A percentile compares a stretch with the other conserved stretches of the same genome.
These are phyloP conservation scores for Blastocladiella britannica DNA, from an alignment of 192 early-diverging fungal genomes.

Conservation along the genomic window DNA sequence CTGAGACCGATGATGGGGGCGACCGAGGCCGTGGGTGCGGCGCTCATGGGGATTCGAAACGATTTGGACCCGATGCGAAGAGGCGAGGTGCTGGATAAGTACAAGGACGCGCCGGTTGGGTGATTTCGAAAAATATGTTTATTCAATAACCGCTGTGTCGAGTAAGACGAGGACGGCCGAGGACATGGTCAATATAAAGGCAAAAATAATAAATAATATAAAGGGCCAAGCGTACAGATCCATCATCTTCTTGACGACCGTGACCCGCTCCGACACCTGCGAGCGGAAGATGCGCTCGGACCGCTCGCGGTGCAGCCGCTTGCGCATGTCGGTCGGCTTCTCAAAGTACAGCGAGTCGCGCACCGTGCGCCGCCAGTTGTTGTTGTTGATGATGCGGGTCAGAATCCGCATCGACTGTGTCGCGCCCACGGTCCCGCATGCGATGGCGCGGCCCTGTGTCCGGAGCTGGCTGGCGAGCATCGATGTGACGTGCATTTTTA, in stretches of 20 bases:
- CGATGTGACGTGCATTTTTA: too few species aligned
- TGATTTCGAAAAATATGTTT: too few species aligned
- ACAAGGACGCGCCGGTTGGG: too few species aligned
- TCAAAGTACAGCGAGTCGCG: conserved; percentile 4
- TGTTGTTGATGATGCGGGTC: background rate
- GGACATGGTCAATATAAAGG: too few species aligned
- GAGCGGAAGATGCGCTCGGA: conserved; percentile 4
- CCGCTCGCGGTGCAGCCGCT: conserved; percentile 1
- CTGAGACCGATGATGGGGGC: conserved; percentile 90
- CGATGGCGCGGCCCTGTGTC: conserved; percentile 3
- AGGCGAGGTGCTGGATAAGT: too few species aligned
- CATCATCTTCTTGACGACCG: conserved; percentile 4
- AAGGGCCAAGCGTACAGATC: conserved; percentile 29
- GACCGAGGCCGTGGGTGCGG: conserved; percentile 78
- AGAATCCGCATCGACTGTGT: conserved; percentile 4
- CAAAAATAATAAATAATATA: too few species aligned
- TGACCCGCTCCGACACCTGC: conserved; percentile 2
- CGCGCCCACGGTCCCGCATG: background rate
- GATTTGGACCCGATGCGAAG: conserved; percentile 79
- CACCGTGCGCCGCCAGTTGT: conserved; percentile 2
- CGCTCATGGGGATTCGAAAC: conserved; percentile 74
- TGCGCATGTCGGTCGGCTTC: background rate
- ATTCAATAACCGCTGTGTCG: too few species aligned
- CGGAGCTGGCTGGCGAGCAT: too few species aligned
- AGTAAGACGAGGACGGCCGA: too few species aligned